A percentile compares a stretch with the other conserved stretches of the same genome.
Conservation (phyloP, 441 rosid species). For the Pelargonium cotyledonis region DNA sequence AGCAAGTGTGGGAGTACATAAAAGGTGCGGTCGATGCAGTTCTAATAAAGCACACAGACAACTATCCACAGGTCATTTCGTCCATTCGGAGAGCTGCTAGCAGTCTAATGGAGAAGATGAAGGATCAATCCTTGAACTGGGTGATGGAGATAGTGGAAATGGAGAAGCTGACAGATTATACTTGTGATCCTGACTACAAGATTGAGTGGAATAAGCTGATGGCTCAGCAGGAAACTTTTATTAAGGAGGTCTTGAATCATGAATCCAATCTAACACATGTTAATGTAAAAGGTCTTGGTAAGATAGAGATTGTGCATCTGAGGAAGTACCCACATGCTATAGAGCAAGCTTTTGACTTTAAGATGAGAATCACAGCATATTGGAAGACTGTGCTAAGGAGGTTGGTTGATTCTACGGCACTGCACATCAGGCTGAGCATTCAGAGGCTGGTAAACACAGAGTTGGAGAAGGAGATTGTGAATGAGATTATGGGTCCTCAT, state of each 20-base stretch:
- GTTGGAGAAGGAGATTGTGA: slow-evolving; percentile 28
- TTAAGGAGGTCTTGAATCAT: background rate
- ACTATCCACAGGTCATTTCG: slow-evolving; percentile 23
- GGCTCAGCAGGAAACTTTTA: slow-evolving; percentile 11
- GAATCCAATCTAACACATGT: background rate
- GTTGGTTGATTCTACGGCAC: slow-evolving; percentile 28
- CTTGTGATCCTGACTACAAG: slow-evolving; percentile 34
- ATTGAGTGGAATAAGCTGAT: slow-evolving; percentile 20
- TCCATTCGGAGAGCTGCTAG: slow-evolving; percentile 19
- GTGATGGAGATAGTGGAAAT: slow-evolving; percentile 22
- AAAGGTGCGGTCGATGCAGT: slow-evolving; percentile 1
- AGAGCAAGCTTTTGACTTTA: slow-evolving; percentile 33
- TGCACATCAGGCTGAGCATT: slow-evolving; percentile 22
- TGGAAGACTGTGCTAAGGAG: slow-evolving; percentile 26
- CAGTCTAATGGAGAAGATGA: slow-evolving; percentile 16
- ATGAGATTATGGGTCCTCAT: slow-evolving; percentile 10
- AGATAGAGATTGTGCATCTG: slow-evolving; percentile 12
- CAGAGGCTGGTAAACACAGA: slow-evolving; percentile 27
- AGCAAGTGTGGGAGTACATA: slow-evolving; percentile 11
- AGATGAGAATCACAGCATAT: slow-evolving; percentile 24
- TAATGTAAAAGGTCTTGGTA: slow-evolving; percentile 14
- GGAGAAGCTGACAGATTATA: slow-evolving; percentile 36
- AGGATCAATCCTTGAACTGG: slow-evolving; percentile 9
- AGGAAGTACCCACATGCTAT: slow-evolving; percentile 11
- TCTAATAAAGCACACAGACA: slow-evolving; percentile 9